phyloP scores from a whole-genome alignment of 176 grass and related monocot species.

The Luzula sylvatica region DNA sequence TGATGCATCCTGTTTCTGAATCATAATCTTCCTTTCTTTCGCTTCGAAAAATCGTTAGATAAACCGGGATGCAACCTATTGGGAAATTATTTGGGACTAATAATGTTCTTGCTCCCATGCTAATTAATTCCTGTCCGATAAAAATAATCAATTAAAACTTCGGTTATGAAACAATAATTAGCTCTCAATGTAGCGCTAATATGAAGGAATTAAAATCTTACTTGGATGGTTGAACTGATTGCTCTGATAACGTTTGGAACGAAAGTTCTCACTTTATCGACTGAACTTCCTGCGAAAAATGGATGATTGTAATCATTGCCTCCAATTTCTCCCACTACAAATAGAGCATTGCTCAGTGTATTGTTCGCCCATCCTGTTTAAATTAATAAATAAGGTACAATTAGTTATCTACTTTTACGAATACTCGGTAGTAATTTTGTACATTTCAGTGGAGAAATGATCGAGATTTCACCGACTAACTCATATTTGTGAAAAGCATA shows the following conservation, averaged over 20 bases:
- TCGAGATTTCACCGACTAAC: no score
- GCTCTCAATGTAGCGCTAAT: background rate
- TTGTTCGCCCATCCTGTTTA: constrained; percentile 1
- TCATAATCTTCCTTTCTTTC: constrained; percentile 57
- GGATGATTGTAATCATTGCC: constrained; percentile 92
- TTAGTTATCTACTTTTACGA: no score
- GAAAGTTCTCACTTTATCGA: constrained; percentile 55
- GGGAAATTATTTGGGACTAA: constrained; percentile 83
- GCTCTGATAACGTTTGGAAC: constrained; percentile 48
- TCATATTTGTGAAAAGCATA: no score
- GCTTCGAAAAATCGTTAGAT: constrained; percentile 54
- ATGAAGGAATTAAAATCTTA: constrained; percentile 20
- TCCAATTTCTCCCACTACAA: constrained; percentile 84
- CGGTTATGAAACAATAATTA: background rate
- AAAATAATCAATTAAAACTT: background rate
- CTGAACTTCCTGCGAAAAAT: constrained; percentile 14
- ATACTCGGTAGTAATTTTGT: no score
- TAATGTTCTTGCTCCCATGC: constrained; percentile 59
- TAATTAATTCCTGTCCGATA: constrained; percentile 55
- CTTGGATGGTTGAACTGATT: constrained; percentile 56
- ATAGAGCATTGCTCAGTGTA: constrained; percentile 42
- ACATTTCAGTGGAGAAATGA: no score
- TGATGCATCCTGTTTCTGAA: constrained; percentile 61
- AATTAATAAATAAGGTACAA: background rate
- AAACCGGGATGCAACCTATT: constrained; percentile 58